phyloP scores from a whole-genome alignment of 2,329 filamentous ascomycete species.

The Balansia obtecta region DNA sequence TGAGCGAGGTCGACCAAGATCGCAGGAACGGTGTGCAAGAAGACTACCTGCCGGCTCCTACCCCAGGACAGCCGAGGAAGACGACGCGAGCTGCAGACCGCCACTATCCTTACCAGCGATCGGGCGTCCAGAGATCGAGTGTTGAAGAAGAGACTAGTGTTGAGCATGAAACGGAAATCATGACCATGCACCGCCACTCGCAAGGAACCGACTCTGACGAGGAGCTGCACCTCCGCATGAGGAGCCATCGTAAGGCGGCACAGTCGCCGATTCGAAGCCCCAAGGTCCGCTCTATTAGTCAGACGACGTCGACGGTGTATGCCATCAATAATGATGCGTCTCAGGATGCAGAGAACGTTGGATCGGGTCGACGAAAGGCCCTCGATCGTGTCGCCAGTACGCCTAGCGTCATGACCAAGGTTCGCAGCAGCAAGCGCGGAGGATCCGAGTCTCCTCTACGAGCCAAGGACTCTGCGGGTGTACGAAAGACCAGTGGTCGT shows the following conservation, averaged over 20 bases:
- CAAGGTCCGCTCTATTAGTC: constrained; percentile 60
- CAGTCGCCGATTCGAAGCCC: constrained; percentile 49
- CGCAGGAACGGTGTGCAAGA: constrained; percentile 59
- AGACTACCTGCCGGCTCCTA: constrained; percentile 87
- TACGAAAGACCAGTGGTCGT: constrained; percentile 55
- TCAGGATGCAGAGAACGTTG: constrained; percentile 61
- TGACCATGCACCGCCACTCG: constrained; percentile 48
- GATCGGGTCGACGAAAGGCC: constrained; percentile 44
- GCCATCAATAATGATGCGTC: constrained; percentile 53
- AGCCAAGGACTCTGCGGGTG: constrained; percentile 37
- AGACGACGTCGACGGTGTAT: constrained; percentile 60
- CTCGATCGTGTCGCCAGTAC: constrained; percentile 43
- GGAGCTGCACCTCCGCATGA: constrained; percentile 67
- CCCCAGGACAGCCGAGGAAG: constrained; percentile 90
- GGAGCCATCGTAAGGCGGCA: constrained; percentile 51
- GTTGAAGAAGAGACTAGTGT: constrained; percentile 39
- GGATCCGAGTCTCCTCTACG: constrained; percentile 35
- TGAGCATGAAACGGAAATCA: constrained; percentile 46
- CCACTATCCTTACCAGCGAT: constrained; percentile 59
- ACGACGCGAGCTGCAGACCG: constrained; percentile 63
- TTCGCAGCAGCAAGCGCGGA: constrained; percentile 47
- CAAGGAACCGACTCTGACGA: constrained; percentile 64
- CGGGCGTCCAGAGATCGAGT: constrained; percentile 28
- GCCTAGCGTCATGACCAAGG: constrained; percentile 48
- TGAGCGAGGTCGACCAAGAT: constrained; percentile 91